Evolutionary conservation across 495 filamentous ascomycete genomes (phyloP), one percentile per base, ranked within the genome.

Genomic region (Penicillium psychrofluorescens): DNA sequence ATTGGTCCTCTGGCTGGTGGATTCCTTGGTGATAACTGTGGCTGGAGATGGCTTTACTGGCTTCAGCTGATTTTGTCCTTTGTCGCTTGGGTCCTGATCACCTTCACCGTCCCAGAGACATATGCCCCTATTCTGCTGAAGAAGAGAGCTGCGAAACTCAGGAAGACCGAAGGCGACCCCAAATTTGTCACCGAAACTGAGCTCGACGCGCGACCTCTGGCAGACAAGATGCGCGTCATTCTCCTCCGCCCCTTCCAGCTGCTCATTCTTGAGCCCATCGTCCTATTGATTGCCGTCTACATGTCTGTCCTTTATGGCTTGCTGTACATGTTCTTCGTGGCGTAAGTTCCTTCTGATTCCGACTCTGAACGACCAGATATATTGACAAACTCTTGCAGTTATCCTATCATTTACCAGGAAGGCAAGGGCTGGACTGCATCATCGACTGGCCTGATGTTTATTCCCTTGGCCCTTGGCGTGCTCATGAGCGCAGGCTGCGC

Each of bases 11-110:
- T 94, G 7, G 72, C 81, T 16, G 87, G 88, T 60, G 88, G 88
- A 35, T 89, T 80, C 61, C 64, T 92, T 6, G 70, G 72, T 10
- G 81, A 87, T 50, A 74, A 74, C 4, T 65, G 67, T 0, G 84
- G 83, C 40, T 94, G 88, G 88, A 69, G 84, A 45, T 94, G 87
- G 87, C 71, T 91, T 2, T 91, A 90, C 69, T 90, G 85, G 85
- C 71, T 90, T 44, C 84, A 87, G 43, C 63, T 89, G 12, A 91
- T 91, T 48, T 47, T 88, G 29, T 55, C 81, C 38, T 78, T 75
- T 34, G 60, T 80, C 38, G 72, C 81, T 37, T 90, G 81, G 75
- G 47, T 81, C 15, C 47, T 86, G 39, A 85, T 90, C 59, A 82
- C 80, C 11, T 86, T 91, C 64, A 89, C 84, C 28, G 83, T 90